A percentile compares a stretch with the other conserved stretches of the same genome.
These are phyloP conservation scores for Skeletonema grethae DNA, from an alignment of 108 stramenopile genomes.

Conservation along the genomic window DNA sequence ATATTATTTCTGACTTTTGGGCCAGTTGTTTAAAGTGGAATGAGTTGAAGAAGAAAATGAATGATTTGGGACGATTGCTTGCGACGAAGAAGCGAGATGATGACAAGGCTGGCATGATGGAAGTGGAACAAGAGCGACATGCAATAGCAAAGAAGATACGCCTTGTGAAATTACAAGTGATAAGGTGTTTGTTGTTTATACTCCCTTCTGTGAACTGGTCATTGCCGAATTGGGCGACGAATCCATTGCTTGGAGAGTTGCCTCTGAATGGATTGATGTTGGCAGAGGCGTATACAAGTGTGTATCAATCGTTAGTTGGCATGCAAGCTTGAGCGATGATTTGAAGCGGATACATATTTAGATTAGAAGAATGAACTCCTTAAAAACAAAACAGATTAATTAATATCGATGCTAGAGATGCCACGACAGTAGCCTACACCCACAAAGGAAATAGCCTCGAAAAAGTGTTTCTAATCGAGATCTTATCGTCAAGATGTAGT, in stretches of 20 bases:
- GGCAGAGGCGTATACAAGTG: slow-evolving; percentile 66
- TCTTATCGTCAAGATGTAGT: slow-evolving; percentile 16
- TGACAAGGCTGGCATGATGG: slow-evolving; percentile 34
- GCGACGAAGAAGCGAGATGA: slow-evolving; percentile 25
- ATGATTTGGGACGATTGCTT: slow-evolving; percentile 22
- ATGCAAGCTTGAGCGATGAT: slow-evolving; percentile 12
- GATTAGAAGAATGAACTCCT: too few species aligned
- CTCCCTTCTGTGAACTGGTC: slow-evolving; percentile 79
- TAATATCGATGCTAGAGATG: too few species aligned
- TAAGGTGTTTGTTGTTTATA: slow-evolving; percentile 65
- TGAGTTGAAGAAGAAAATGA: slow-evolving; percentile 41
- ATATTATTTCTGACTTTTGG: slow-evolving; percentile 63
- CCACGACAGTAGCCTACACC: background rate
- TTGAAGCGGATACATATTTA: too few species aligned
- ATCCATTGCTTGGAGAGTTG: slow-evolving; percentile 59
- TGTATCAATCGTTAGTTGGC: slow-evolving; percentile 63
- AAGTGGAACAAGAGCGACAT: slow-evolving; percentile 17
- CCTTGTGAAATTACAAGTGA: slow-evolving; percentile 54
- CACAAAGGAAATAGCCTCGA: slow-evolving; percentile 34
- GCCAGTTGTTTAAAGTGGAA: slow-evolving; percentile 43
- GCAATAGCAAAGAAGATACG: slow-evolving; percentile 24
- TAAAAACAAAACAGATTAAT: too few species aligned
- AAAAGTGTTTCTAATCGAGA: slow-evolving; percentile 20
- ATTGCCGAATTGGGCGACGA: slow-evolving; percentile 76
- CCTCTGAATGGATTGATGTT: slow-evolving; percentile 66